Evolutionary conservation across 2,329 filamentous ascomycete species (phyloP), one percentile per base, ranked within the genome.

Genomic region (Paecilomyces formosus): DNA sequence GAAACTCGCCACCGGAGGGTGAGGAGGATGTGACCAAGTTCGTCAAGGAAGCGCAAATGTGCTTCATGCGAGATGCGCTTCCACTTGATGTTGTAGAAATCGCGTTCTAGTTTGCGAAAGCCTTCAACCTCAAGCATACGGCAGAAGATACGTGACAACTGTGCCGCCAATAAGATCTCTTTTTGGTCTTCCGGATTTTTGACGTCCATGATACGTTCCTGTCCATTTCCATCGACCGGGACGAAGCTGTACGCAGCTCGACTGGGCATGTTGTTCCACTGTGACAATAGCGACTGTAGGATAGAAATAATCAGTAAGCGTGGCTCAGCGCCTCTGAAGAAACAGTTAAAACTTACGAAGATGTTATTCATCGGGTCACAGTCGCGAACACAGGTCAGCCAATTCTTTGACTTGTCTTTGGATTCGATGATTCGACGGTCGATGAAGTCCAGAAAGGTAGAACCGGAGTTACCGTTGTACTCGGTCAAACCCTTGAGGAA

Each of bases 261-360:
- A 57, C 75, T 78, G 7, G 76, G 76, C 76, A 78, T 79, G 61
- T 76, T 78, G 62, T 77, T 76, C 71, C 75, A 74, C 57, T 69
- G 70, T 8, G 74, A 76, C 15, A 78, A 72, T 5, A 77, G 65
- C 35, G 73, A 66, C 75, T 78, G 55, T 6, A 49, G 12, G 28
- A 11, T 21, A 55, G 22, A 53, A 50, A 31, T 55, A 15, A 45
- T 3, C 24, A 33, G 15, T 21, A 31, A 15, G 2, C 2, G 53
- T 15, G 26, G 21, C 26, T 15, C 13, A 18, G 3, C 13, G 26
- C 30, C 18, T 13, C 50, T 39, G 15, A 31, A 22, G 22, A 51
- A 21, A 11, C 1, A 6, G 18, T 5, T 30, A n/a, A 15, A 15
- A 72, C 74, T 70, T 64, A 76, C 74, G 39, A 76, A 74, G 54